Evolutionary conservation across 108 stramenopile species (phyloP), one percentile per base, ranked within the genome.

Genomic region (Chaetoceros muelleri): DNA sequence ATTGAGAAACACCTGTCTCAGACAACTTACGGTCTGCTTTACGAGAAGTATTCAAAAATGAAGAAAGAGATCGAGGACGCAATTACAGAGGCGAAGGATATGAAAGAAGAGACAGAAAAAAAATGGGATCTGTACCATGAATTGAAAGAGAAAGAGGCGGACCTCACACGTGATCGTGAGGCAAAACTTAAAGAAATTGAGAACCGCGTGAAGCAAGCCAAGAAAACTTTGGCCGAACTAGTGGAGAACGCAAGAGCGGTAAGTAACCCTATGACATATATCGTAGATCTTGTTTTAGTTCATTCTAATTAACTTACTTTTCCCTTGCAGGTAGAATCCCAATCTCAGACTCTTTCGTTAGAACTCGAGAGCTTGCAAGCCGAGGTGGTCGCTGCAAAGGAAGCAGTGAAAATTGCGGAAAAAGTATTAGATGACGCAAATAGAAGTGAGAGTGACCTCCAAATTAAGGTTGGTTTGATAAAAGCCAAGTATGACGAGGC

Each of bases 1-100:
- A 66, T 79, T 31, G 79, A 94, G 45, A 94, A 93, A 77, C 87
- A 87, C 60, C 63, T 95, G 29, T 90, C 90, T 10, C 87, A 95
- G 58, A 90, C 90, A 21, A 72, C 78, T 2, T 85, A 80, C 44
- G 92, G 87, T 27, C 84, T 90, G 66, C 72, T 90, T 22, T 70
- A 69, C 44, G 85, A 81, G 30, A 78, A 84, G 53, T 74, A 68
- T 62, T 76, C 83, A 7, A 55, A 72, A 2, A 87, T 93, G 79
- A 60, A 46, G 13, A 72, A 69, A 44, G 91, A 93, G 56, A 58
- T 92, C 34, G 48, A 61, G 20, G 78, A 76, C 30, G 82, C 87
- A 18, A 67, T 61, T 23, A 54, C 64, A 5, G 80, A 90, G 53
- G 60, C 66, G 34, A 61, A 82, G 57, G 51, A 59, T 22, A 90